Conservation (phyloP, 768 basidiomycete species). For the Russula virescens region DNA sequence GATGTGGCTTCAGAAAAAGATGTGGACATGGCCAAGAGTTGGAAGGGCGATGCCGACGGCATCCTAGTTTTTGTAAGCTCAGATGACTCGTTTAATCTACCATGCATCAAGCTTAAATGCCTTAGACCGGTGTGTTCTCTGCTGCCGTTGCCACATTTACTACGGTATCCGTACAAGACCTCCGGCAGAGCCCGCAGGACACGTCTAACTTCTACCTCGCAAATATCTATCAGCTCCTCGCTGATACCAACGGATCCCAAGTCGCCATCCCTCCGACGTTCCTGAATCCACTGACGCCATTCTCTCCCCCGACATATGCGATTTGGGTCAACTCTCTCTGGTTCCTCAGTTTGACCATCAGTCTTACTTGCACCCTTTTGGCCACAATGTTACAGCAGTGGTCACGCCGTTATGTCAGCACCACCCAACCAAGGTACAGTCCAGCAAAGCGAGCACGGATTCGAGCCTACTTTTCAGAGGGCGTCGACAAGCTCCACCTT, state of each 20-base stretch:
- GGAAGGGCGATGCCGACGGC: background rate
- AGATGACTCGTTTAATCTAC: background rate
- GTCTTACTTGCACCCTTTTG: slow-evolving; percentile 9
- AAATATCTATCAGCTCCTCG: background rate
- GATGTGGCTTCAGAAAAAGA: background rate
- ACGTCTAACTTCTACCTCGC: background rate
- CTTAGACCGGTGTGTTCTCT: slow-evolving; percentile 12
- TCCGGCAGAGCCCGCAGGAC: background rate
- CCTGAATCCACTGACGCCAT: background rate
- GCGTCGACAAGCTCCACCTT: slow-evolving; percentile 7
- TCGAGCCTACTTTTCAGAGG: slow-evolving; percentile 2
- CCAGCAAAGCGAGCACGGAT: slow-evolving; percentile 10
- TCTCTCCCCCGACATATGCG: background rate
- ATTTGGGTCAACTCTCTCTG: slow-evolving; percentile 16
- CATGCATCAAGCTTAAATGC: too few species aligned
- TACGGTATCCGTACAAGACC: background rate
- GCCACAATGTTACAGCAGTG: slow-evolving; percentile 16
- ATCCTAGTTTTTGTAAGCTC: background rate
- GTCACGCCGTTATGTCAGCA: slow-evolving; percentile 1
- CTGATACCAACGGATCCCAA: background rate
- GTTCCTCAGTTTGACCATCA: slow-evolving; percentile 16
- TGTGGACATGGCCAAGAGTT: background rate
- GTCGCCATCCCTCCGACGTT: background rate
- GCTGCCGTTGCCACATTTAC: background rate
- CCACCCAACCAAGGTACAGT: background rate